Evolutionary conservation across 306 rosid genomes (phyloP), one percentile per base, ranked within the genome.

Genomic region (Ceratonia siliqua): DNA sequence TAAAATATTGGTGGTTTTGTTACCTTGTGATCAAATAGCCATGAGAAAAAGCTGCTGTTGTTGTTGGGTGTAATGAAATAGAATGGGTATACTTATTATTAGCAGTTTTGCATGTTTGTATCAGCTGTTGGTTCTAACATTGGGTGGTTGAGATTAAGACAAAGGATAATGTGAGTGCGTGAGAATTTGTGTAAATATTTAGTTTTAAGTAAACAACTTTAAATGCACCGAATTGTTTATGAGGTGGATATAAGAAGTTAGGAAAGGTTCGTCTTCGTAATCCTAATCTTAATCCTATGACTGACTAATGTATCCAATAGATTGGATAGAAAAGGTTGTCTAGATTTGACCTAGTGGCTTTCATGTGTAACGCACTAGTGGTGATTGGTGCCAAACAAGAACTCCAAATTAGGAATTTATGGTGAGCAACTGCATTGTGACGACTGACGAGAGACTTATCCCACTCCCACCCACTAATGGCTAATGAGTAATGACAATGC

Each of bases 51-150:
- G 62, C 17, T 48, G 48, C 42, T 73, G 83, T 79, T 79, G 46
- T 8, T 2, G 82, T 42, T 56, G 71, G 74, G 86, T 69, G 79
- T 54, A 28, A 76, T 76, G 82, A 75, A 76, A 70, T n/a, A 5
- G 48, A 30, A 71, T 61, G 50, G 39, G 53, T 12, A 64, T 33
- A 72, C 24, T 21, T 24, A 32, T 18, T 38, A 28, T 74, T 63
- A 48, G 15, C 13, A 1, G 11, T 35, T 63, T 78, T 62, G 84
- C 56, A 52, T 21, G 61, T 33, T 74, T 74, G 69, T 70, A 43
- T 84, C 75, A 83, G 87, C 75, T 85, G 87, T 30, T 25, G 20
- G 54, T 18, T 78, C 78, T 71, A 58, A 41, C 3, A 2, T 46
- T 32, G 45, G 45, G 75, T 68, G 71, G 69, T 67, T 52, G 74